phyloP scores from a whole-genome alignment of 352 stramenopile species.

The Pythium coloratum region DNA sequence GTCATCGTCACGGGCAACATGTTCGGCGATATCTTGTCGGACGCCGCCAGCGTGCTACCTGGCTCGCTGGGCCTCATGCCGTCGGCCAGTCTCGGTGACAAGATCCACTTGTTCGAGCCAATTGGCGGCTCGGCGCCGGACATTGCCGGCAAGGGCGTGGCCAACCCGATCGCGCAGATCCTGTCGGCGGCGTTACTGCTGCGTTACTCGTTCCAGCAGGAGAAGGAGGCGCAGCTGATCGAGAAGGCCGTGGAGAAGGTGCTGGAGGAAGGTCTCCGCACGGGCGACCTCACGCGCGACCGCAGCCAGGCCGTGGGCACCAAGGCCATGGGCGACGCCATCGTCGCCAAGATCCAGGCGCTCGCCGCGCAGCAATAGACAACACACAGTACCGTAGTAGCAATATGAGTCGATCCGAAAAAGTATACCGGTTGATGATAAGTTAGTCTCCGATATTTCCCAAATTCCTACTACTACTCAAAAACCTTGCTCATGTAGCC shows the following conservation, averaged over 20 bases:
- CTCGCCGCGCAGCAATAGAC: conserved; percentile 31
- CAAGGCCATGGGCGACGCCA: conserved; percentile 74
- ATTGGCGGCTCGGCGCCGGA: conserved; percentile 98
- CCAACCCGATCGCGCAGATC: conserved; percentile 98
- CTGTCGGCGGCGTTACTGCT: conserved; percentile 97
- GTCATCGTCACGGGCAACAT: conserved; percentile 99
- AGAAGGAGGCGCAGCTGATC: conserved; percentile 77
- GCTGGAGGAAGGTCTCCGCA: conserved; percentile 81
- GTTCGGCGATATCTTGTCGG: conserved; percentile 99
- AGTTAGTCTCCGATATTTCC: background rate
- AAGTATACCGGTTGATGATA: conserved; percentile 4
- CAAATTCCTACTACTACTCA: conserved; percentile 4
- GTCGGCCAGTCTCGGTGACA: conserved; percentile 93
- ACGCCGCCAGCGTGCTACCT: conserved; percentile 97
- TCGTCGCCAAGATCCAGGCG: conserved; percentile 75
- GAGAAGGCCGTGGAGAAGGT: conserved; percentile 82
- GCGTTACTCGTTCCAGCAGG: conserved; percentile 91
- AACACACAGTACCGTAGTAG: background rate
- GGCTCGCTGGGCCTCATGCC: conserved; percentile 98
- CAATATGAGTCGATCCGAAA: background rate
- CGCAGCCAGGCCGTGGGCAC: conserved; percentile 57
- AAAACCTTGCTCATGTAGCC: conserved; percentile 75
- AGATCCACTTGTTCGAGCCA: conserved; percentile 96
- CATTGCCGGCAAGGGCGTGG: conserved; percentile 96
- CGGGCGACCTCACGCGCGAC: conserved; percentile 81